These are phyloP conservation scores for Casuarina equisetifolia DNA, from an alignment of 306 rosid species.

Conservation along the genomic window DNA sequence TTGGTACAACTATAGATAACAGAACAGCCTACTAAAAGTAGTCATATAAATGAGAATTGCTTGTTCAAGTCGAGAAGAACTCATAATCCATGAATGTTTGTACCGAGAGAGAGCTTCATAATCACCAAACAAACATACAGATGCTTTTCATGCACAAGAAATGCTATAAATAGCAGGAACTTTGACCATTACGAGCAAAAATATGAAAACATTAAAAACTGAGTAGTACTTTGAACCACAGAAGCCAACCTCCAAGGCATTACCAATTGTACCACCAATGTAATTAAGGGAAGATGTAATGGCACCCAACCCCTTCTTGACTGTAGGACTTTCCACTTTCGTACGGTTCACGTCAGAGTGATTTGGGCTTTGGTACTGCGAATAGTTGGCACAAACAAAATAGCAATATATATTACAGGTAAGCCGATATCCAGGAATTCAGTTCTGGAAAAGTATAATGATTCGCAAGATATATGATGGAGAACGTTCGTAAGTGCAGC, in stretches of 20 bases:
- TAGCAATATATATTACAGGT: slow-evolving; percentile 25
- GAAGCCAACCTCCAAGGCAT: slow-evolving; percentile 82
- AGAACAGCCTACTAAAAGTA: background rate
- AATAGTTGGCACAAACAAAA: slow-evolving; percentile 21
- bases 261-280: slow-evolving; percentile 85
- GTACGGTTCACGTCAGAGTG: slow-evolving; percentile 50
- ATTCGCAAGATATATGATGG: background rate
- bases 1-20: background rate
- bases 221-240: slow-evolving; percentile 11
- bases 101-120: background rate
- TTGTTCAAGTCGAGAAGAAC: background rate
- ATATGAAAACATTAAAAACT: slow-evolving; percentile 3
- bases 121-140: background rate
- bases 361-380: slow-evolving; percentile 51
- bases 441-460: background rate
- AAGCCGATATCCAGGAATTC: slow-evolving; percentile 8
- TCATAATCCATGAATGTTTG: background rate
- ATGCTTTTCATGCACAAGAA: background rate
- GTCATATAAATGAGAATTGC: background rate
- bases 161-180: background rate
- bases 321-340: slow-evolving; percentile 58
- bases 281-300: slow-evolving; percentile 83
- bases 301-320: slow-evolving; percentile 74
- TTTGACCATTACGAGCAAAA: background rate
- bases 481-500: background rate